phyloP scores from a whole-genome alignment of 495 filamentous ascomycete genomes.

The Patellaria atrata region DNA sequence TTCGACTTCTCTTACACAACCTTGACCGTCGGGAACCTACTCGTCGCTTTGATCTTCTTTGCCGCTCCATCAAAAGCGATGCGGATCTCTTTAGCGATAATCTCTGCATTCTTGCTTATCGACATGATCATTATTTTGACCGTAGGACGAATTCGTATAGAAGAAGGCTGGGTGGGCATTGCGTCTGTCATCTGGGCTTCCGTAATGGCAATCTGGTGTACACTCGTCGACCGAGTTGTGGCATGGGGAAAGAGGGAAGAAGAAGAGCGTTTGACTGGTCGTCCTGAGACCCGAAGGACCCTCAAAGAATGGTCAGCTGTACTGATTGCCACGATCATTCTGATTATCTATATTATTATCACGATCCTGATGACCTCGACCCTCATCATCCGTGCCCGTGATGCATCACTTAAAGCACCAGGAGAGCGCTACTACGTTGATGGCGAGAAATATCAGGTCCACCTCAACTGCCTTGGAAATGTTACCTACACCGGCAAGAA shows the following conservation, averaged over 20 bases:
- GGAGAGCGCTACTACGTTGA: conserved; percentile 69
- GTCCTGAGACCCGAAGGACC: conserved; percentile 71
- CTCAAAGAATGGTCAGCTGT: conserved; percentile 73
- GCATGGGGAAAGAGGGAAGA: conserved; percentile 84
- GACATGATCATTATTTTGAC: conserved; percentile 65
- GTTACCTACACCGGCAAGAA: conserved; percentile 33
- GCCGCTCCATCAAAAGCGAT: conserved; percentile 62
- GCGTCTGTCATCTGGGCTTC: conserved; percentile 67
- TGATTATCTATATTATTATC: conserved; percentile 49
- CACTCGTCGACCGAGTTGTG: conserved; percentile 55
- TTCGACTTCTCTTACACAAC: conserved; percentile 51
- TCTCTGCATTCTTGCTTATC: conserved; percentile 58
- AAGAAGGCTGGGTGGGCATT: conserved; percentile 85
- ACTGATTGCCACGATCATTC: conserved; percentile 54
- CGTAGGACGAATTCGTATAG: conserved; percentile 53
- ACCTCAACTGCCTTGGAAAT: conserved; percentile 71
- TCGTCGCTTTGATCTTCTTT: conserved; percentile 76
- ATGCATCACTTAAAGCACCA: conserved; percentile 52
- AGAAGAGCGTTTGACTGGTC: conserved; percentile 81
- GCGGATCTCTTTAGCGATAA: conserved; percentile 49
- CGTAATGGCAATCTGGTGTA: conserved; percentile 46
- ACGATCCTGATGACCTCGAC: conserved; percentile 62
- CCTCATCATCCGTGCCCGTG: conserved; percentile 59
- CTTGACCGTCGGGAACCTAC: conserved; percentile 43
- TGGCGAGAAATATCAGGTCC: conserved; percentile 65